A percentile compares a stretch with the other conserved stretches of the same genome.
Evolutionary conservation across 768 basidiomycete genomes (phyloP).

Genomic region (Amanita exitialis): DNA sequence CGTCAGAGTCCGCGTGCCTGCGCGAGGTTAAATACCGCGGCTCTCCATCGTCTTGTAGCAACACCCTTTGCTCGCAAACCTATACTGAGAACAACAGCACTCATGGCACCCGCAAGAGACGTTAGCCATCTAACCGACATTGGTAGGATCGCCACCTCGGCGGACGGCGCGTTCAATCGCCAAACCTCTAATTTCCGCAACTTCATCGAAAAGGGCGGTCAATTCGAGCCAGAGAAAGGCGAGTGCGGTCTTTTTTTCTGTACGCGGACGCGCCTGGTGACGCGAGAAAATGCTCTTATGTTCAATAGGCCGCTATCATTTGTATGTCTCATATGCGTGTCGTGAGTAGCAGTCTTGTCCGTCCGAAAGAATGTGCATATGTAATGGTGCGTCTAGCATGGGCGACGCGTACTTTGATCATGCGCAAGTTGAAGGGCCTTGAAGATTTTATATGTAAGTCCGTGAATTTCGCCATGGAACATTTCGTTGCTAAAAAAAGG

Average conservation of each 20-base stretch:
- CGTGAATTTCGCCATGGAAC: neutral
- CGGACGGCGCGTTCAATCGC: conserved; percentile 63
- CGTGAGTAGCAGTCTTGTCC: conserved; percentile 34
- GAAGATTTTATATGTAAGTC: conserved; percentile 71
- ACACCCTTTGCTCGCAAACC: neutral
- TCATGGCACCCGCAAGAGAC: neutral
- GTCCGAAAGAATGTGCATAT: conserved; percentile 2
- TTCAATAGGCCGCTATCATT: conserved; percentile 87
- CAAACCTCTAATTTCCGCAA: conserved; percentile 43
- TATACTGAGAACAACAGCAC: neutral
- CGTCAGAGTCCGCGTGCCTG: neutral
- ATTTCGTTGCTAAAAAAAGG: neutral
- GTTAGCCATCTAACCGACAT: conserved; percentile 32
- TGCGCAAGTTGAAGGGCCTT: conserved; percentile 86
- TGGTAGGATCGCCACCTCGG: conserved; percentile 37
- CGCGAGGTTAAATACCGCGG: neutral
- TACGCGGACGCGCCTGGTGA: neutral
- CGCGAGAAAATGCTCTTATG: neutral
- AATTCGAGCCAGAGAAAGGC: conserved; percentile 66
- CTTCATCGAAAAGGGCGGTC: conserved; percentile 31
- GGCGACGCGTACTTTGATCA: conserved; percentile 87
- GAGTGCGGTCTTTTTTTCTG: conserved; percentile 11
- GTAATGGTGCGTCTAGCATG: conserved; percentile 45
- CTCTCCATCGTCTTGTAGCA: neutral
- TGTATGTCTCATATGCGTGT: conserved; percentile 83